Evolutionary conservation across 768 basidiomycete genomes (phyloP), one percentile per base, ranked within the genome.

Genomic region (Pleurotus tuoliensis): DNA sequence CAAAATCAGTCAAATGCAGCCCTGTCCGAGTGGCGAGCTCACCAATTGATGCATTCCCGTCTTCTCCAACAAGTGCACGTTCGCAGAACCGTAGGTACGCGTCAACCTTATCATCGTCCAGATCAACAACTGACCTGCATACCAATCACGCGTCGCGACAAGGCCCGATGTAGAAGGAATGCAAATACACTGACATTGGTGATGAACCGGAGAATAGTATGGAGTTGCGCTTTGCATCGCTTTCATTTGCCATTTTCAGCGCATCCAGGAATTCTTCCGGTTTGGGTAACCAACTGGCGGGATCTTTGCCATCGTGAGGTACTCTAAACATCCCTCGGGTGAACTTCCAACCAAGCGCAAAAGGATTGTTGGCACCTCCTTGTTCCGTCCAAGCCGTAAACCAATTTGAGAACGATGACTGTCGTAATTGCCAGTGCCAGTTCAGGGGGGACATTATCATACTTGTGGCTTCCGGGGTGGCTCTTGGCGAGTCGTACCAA

Each of bases 371-470:
- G 72, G 58, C 65, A 84, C 89, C 90, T 81, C 53, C 63, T 56
- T 60, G 72, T 73, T 25, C 85, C 90, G 66, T 94, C 92, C 25
- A 94, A 65, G 0, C 93, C 94, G 63, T 94, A 94, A 22, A 86
- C 80, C 78, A 96, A 78, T 72, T 94, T 95, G 62, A 94, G 74
- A 37, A 86, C 84, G 9, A 92, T 77, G 11, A 94, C 76, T 47
- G 81, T 79, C 12, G 74, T 75, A 2, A 81, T 83, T 44, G 82
- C 66, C 20, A 92, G 71, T 2, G 80, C 78, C 48, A 87, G 72
- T 65, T 94, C 92, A 8, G 86, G 79, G 5, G 90, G 83, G 25
- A 80, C 77, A 60, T 80, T 84, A 67, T 91, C 90, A 54, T 78
- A 75, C 54, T 75, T 77, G 65, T 85, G 82, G 20, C 71, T 66